Percentiles rank a stretch among this genome's conserved stretches.
Conservation (phyloP, 1,139 yeast species). For the Waltiozyma sp. region DNA sequence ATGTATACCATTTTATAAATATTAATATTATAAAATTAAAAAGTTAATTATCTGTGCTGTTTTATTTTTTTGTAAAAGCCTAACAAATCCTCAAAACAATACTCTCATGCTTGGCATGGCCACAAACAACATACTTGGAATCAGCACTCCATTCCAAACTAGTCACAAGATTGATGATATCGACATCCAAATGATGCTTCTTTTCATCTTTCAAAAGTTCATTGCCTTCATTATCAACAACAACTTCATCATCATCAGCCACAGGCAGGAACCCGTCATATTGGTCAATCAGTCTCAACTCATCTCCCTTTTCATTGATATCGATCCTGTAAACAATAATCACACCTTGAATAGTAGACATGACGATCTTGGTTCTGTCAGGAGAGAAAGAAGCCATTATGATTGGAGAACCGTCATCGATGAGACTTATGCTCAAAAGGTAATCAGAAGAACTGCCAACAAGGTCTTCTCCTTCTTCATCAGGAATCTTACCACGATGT, state of each 20-base stretch:
- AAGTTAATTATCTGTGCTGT: no score
- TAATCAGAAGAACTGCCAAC: no score
- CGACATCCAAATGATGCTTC: not conserved
- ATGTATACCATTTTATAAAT: no score
- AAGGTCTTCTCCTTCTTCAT: no score
- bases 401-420: slow-evolving; percentile 38
- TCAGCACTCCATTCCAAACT: slow-evolving; percentile 28
- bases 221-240: not conserved
- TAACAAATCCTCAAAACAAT: slow-evolving; percentile 15
- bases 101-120: slow-evolving; percentile 34
- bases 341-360: slow-evolving; percentile 13
- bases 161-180: slow-evolving; percentile 10
- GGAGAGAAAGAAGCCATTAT: slow-evolving; percentile 44
- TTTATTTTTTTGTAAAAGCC: not conserved
- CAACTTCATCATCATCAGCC: slow-evolving; percentile 2
- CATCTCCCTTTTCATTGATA: slow-evolving; percentile 4
- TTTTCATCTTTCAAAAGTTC: not conserved
- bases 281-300: slow-evolving; percentile 15
- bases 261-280: slow-evolving; percentile 15
- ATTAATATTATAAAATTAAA: no score
- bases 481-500: not conserved
- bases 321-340: slow-evolving; percentile 11
- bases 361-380: slow-evolving; percentile 22
- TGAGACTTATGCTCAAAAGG: not conserved
- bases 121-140: slow-evolving; percentile 27